phyloP scores from a whole-genome alignment of 169 alveolate species.

The Plasmodium billcollinsi region DNA sequence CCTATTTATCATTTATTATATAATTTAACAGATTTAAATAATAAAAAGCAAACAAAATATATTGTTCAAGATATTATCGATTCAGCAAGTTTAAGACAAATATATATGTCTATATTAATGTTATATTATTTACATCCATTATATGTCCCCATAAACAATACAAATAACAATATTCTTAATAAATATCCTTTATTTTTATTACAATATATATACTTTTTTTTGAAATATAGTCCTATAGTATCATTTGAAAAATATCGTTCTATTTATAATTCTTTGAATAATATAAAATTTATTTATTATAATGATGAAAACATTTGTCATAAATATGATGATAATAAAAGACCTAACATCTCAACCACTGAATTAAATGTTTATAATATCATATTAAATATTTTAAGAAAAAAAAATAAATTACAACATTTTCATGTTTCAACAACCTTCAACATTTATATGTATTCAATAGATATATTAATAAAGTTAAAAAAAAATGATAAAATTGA shows the following conservation, averaged over 20 bases:
- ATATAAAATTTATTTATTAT: conserved; percentile 20
- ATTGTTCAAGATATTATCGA: conserved; percentile 30
- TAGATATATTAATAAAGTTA: conserved; percentile 25
- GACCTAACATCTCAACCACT: conserved; percentile 42
- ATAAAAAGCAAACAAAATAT: neutral
- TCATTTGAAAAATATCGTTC: conserved; percentile 61
- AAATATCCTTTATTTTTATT: conserved; percentile 12
- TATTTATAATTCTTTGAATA: conserved; percentile 23
- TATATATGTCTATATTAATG: conserved; percentile 37
- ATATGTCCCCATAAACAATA: neutral
- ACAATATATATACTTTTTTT: conserved; percentile 29
- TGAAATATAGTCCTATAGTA: conserved; percentile 19
- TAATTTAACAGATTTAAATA: neutral
- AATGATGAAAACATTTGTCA: too few species aligned
- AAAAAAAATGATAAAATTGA: neutral
- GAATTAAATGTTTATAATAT: conserved; percentile 23
- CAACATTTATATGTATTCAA: conserved; percentile 27
- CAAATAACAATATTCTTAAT: neutral
- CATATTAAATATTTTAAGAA: conserved; percentile 22
- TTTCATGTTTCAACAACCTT: conserved; percentile 12
- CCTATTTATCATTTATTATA: conserved; percentile 2
- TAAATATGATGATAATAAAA: neutral
- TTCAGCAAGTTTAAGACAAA: conserved; percentile 66
- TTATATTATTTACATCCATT: conserved; percentile 9
- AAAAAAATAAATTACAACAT: neutral